Evolutionary conservation across 805 yeast genomes (phyloP), one percentile per base, ranked within the genome.

Genomic region (Debaryomyces tyrocola): DNA sequence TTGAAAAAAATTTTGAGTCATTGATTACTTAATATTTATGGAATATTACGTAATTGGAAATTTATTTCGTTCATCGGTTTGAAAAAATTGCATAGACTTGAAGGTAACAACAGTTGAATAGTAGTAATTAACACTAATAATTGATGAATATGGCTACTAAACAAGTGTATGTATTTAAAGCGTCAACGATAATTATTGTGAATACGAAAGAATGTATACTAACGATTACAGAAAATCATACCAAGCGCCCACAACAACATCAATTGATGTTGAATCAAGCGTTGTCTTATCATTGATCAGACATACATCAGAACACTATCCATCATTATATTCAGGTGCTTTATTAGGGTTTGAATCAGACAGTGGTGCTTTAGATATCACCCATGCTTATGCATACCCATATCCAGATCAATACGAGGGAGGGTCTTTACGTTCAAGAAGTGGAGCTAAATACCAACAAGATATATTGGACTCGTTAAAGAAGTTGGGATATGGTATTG

Each of bases 301-400:
- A 63, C 87, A 85, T 61, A 81, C 87, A 8, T 74, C 87, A 17
- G 86, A 83, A 46, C 67, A 78, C 55, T 76, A 73, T 58, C 87
- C 90, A 37, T 73, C 80, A 35, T 69, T 81, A 21, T 84, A 77
- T 48, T 73, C 84, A 24, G 96, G 96, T 17, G 83, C 89, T 33
- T 72, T 88, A 45, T 79, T 83, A 47, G 96, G 96, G n/a, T 73
- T 84, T 48, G 89, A 84, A 60, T 79, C 79, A 46, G 79, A 78
- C 45, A 71, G 63, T 29, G 78, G 78, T 37, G 66, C 71, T 10
- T 71, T 79, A 31, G 75, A 70, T 53, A 64, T 80, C 45, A 74
- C 89, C 10, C 85, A 84, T 55, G 73, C 83, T 18, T 87, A 81
- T 68, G 84, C 87, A 43, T 84, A 80, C 69, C 92, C 95, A 45